Conservation (phyloP, 2,329 filamentous ascomycete species). For the Leptographium wingfieldii region DNA sequence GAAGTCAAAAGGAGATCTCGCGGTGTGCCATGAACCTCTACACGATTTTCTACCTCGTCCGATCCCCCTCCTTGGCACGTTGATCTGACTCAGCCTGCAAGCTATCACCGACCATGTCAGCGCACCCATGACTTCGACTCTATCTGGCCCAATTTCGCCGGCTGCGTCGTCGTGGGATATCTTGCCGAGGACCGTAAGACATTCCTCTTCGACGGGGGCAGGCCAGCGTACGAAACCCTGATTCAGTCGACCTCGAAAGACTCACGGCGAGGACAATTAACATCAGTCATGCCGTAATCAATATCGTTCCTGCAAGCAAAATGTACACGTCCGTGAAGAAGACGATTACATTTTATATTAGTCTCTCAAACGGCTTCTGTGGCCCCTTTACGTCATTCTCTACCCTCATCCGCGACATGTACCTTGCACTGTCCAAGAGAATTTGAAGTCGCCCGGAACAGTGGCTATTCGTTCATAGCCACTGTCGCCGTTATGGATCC, state of each 20-base stretch:
- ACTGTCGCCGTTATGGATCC: constrained; percentile 59
- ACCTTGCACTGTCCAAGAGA: constrained; percentile 50
- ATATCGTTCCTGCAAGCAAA: constrained; percentile 11
- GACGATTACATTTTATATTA: constrained; percentile 48
- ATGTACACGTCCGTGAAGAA: constrained; percentile 51
- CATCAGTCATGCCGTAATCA: constrained; percentile 21
- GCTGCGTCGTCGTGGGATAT: constrained; percentile 74
- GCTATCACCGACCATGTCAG: constrained; percentile 73
- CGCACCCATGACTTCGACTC: constrained; percentile 60
- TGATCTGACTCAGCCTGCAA: constrained; percentile 69
- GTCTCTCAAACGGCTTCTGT: constrained; percentile 59
- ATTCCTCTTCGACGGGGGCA: background rate
- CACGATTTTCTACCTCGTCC: constrained; percentile 70
- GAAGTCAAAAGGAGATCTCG: constrained; percentile 24
- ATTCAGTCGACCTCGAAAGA: background rate
- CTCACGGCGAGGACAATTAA: background rate
- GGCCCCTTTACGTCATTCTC: constrained; percentile 61
- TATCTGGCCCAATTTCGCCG: constrained; percentile 78
- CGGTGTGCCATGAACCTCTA: constrained; percentile 46
- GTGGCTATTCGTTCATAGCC: constrained; percentile 74
- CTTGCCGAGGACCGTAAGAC: constrained; percentile 25
- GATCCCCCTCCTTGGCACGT: constrained; percentile 73
- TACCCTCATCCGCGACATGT: constrained; percentile 52
- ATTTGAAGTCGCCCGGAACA: constrained; percentile 38
- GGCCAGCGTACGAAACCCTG: background rate